Evolutionary conservation across 768 basidiomycete genomes (phyloP).

Genomic region (Pleurotus ostreatus): DNA sequence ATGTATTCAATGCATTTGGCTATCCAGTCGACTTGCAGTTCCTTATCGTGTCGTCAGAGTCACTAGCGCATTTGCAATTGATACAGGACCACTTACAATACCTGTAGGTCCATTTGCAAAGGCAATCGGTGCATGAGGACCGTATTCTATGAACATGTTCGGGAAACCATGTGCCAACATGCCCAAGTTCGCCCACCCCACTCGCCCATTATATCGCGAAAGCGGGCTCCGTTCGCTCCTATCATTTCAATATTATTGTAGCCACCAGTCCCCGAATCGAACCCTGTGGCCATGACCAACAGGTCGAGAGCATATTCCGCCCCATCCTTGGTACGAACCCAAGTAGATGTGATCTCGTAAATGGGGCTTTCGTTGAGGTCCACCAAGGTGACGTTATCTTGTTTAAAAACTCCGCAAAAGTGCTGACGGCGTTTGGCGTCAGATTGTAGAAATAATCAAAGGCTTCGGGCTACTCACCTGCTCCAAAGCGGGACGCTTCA

Average conservation of each 20-base stretch:
- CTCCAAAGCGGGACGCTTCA: constrained; percentile 19
- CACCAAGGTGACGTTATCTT: constrained; percentile 13
- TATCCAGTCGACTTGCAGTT: constrained; percentile 16
- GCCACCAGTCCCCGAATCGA: constrained; percentile 11
- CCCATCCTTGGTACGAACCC: constrained; percentile 11
- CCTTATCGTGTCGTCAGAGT: constrained; percentile 3
- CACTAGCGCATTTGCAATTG: not conserved
- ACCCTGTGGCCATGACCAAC: constrained; percentile 15
- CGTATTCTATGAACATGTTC: constrained; percentile 15
- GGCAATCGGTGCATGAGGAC: constrained; percentile 14
- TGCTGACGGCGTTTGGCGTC: too few relatives aligned
- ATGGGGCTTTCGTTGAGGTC: constrained; percentile 15
- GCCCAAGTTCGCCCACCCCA: constrained; percentile 13
- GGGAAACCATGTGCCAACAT: constrained; percentile 10
- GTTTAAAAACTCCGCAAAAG: constrained; percentile 11
- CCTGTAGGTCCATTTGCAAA: constrained; percentile 13
- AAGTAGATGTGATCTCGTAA: constrained; percentile 10
- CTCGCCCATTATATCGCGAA: constrained; percentile 14
- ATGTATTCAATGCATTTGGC: constrained; percentile 11
- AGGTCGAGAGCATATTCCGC: constrained; percentile 13
- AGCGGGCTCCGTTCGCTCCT: constrained; percentile 10
- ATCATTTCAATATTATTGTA: constrained; percentile 13
- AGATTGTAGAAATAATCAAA: not conserved
- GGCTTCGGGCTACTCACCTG: constrained; percentile 1
- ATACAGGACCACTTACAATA: constrained; percentile 7